A percentile compares a stretch with the other conserved stretches of the same genome.
phyloP scores from a whole-genome alignment of 2,329 filamentous ascomycete genomes.

The Akanthomyces lecanii region DNA sequence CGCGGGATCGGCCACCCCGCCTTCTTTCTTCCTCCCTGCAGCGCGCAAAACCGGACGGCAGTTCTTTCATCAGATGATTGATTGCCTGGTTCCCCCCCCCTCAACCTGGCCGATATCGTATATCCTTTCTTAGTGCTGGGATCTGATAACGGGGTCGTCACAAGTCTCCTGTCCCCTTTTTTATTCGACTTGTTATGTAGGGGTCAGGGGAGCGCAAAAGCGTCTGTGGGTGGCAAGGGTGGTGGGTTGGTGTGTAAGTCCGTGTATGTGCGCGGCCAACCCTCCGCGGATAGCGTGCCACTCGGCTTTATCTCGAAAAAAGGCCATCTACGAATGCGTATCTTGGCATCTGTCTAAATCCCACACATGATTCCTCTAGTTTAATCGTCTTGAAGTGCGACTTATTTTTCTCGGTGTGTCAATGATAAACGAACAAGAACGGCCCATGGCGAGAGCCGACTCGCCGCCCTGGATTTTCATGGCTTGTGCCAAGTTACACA shows the following conservation, averaged over 20 bases:
- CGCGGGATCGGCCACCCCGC: neutral
- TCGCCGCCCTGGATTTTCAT: neutral
- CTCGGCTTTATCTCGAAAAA: neutral
- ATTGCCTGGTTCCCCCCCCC: neutral
- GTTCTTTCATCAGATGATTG: neutral
- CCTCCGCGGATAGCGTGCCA: neutral
- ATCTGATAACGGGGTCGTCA: neutral
- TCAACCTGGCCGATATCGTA: neutral
- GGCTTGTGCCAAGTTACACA: neutral
- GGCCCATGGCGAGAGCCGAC: neutral
- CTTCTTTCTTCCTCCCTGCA: neutral
- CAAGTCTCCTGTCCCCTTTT: neutral
- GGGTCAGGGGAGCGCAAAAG: neutral
- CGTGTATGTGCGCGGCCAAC: neutral
- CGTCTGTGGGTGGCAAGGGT: no score
- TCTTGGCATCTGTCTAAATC: no score
- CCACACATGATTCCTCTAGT: no score
- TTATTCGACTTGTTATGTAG: neutral
- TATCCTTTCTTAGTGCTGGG: neutral
- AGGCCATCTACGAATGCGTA: neutral
- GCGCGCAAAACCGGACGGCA: neutral
- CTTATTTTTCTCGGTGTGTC: neutral
- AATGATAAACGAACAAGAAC: neutral
- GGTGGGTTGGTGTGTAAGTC: neutral
- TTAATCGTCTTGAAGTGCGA: no score